phyloP scores from a whole-genome alignment of 2,329 filamentous ascomycete species.

The Calonectria leucothoes region DNA sequence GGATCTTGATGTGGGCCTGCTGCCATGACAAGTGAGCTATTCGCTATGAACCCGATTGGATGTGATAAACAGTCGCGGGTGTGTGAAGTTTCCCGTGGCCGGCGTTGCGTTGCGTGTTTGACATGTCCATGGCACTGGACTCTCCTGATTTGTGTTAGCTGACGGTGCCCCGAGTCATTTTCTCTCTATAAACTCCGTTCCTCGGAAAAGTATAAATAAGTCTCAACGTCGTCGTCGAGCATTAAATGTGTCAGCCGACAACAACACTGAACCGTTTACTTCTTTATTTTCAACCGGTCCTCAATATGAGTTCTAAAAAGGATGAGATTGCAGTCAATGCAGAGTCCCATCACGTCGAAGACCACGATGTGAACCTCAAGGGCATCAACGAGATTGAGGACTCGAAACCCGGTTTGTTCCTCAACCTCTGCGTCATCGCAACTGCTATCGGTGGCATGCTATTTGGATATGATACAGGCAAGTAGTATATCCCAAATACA shows the following conservation, averaged over 20 bases:
- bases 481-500: no score
- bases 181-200: neutral
- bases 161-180: slow-evolving; percentile 15
- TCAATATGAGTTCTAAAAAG: slow-evolving; percentile 26
- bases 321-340: slow-evolving; percentile 15
- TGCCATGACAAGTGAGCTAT: neutral
- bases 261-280: neutral
- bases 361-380: slow-evolving; percentile 21
- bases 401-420: slow-evolving; percentile 26
- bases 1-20: slow-evolving; percentile 4
- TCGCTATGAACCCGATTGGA: slow-evolving; percentile 9
- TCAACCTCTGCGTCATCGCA: slow-evolving; percentile 29
- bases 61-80: neutral
- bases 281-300: neutral
- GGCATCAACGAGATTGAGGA: slow-evolving; percentile 27
- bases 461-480: slow-evolving; percentile 60
- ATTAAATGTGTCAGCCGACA: neutral
- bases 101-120: neutral
- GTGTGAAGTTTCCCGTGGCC: neutral
- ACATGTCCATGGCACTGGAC: neutral
- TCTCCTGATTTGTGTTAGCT: neutral
- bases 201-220: slow-evolving; percentile 12
- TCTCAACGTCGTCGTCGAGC: neutral
- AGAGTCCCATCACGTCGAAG: slow-evolving; percentile 24
- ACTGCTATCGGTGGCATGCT: slow-evolving; percentile 35